Conservation (phyloP, 2,329 filamentous ascomycete species). For the Diaporthe vaccinii region DNA sequence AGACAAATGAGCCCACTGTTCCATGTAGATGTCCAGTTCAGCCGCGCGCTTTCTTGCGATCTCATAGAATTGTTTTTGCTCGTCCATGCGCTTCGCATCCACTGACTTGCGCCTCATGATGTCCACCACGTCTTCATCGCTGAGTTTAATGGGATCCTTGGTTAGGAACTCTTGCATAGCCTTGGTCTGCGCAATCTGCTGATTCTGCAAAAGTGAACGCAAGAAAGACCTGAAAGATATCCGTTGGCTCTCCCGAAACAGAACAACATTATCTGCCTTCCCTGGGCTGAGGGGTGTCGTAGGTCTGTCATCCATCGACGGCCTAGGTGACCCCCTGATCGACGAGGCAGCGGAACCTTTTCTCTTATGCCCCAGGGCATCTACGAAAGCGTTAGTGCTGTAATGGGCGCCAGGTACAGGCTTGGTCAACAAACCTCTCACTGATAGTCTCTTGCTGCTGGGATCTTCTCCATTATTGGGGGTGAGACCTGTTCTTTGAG, state of each 20-base stretch:
- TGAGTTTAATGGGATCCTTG: slow-evolving; percentile 77
- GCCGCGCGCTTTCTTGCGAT: slow-evolving; percentile 91
- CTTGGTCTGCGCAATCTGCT: slow-evolving; percentile 84
- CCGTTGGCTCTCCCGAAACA: slow-evolving; percentile 91
- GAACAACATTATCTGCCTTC: slow-evolving; percentile 57
- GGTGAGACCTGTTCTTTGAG: slow-evolving; percentile 61
- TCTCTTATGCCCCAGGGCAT: slow-evolving; percentile 51
- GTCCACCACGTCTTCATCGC: slow-evolving; percentile 86
- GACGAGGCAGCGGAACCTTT: slow-evolving; percentile 54
- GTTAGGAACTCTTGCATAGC: slow-evolving; percentile 89
- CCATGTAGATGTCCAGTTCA: slow-evolving; percentile 98
- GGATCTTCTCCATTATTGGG: slow-evolving; percentile 46
- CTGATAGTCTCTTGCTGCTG: slow-evolving; percentile 55
- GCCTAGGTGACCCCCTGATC: slow-evolving; percentile 55
- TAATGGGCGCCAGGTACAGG: neutral
- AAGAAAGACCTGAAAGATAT: slow-evolving; percentile 93
- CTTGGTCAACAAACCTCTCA: slow-evolving; percentile 54
- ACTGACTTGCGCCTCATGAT: slow-evolving; percentile 83
- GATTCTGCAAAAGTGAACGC: slow-evolving; percentile 86
- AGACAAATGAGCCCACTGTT: slow-evolving; percentile 71
- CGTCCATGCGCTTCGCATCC: slow-evolving; percentile 89
- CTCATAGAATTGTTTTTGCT: slow-evolving; percentile 95
- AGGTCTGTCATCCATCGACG: slow-evolving; percentile 59
- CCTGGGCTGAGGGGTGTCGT: slow-evolving; percentile 48
- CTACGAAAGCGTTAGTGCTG: slow-evolving; percentile 5